Conservation (phyloP, 202 grass and related monocot species). For the Alloteropsis angusta region DNA sequence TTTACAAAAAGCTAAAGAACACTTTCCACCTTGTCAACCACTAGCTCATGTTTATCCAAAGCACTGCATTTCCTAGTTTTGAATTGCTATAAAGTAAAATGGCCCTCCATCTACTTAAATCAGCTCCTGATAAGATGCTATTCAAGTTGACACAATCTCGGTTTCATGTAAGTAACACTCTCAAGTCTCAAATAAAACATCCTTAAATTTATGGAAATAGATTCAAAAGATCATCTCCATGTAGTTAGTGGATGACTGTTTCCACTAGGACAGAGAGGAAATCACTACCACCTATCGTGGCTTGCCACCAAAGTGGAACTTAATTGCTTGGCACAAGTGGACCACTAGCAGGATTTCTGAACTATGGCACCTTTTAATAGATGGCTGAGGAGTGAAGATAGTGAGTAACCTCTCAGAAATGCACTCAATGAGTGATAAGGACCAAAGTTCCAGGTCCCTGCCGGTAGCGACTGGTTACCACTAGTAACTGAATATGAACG, state of each 20-base stretch:
- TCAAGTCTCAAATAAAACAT: neutral
- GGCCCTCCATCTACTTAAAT: conserved; percentile 8
- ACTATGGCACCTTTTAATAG: conserved; percentile 22
- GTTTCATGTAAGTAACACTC: conserved; percentile 20
- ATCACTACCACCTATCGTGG: conserved; percentile 43
- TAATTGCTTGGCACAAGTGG: conserved; percentile 30
- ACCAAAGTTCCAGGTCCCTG: conserved; percentile 2
- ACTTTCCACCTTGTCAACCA: conserved; percentile 31
- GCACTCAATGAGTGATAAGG: conserved; percentile 28
- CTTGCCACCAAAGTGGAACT: conserved; percentile 43
- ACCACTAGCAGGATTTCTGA: conserved; percentile 27
- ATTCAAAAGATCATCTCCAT: neutral
- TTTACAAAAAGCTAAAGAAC: conserved; percentile 39
- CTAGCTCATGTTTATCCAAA: conserved; percentile 51
- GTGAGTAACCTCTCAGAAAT: conserved; percentile 43
- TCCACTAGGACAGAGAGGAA: conserved; percentile 38
- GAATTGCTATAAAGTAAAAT: conserved; percentile 6
- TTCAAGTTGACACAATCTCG: conserved; percentile 13
- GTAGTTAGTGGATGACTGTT: conserved; percentile 31
- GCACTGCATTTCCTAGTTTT: conserved; percentile 8
- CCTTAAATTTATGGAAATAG: conserved; percentile 7
- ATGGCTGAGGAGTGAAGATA: conserved; percentile 28
- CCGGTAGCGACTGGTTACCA: neutral
- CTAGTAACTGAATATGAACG: neutral
- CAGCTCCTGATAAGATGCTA: conserved; percentile 1